These are phyloP conservation scores for Harrya chromipes DNA, from an alignment of 768 basidiomycete genomes.

Conservation along the genomic window DNA sequence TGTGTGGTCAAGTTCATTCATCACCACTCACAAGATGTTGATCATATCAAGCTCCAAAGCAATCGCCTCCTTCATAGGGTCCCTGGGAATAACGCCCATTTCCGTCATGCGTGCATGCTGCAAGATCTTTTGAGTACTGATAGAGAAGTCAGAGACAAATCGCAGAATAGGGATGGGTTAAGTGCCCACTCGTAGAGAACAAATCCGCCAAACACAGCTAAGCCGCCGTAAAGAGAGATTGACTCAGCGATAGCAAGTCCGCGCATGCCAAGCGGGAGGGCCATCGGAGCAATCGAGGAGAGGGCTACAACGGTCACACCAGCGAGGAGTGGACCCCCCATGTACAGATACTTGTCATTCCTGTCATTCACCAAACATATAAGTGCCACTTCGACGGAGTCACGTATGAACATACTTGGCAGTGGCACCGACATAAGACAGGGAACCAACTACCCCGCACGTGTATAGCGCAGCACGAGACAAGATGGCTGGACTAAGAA, in stretches of 20 bases:
- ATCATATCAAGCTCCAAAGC: constrained; percentile 83
- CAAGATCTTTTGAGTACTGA: constrained; percentile 78
- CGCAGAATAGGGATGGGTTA: background rate
- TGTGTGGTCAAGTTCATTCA: background rate
- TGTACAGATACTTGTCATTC: constrained; percentile 80
- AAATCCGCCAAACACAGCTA: constrained; percentile 84
- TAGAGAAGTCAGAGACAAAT: background rate
- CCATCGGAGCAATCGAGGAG: constrained; percentile 84
- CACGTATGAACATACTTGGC: constrained; percentile 51
- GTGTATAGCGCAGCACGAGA: constrained; percentile 89
- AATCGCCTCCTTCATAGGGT: constrained; percentile 78
- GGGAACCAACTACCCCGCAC: constrained; percentile 77
- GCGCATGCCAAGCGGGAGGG: constrained; percentile 79
- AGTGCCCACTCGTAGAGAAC: constrained; percentile 79
- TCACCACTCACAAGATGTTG: constrained; percentile 71
- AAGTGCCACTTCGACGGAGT: background rate
- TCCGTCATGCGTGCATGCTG: constrained; percentile 73
- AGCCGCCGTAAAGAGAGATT: constrained; percentile 82
- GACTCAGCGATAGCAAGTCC: constrained; percentile 73
- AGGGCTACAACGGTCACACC: constrained; percentile 87
- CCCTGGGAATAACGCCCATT: constrained; percentile 58
- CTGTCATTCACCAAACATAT: constrained; percentile 24
- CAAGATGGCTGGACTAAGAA: constrained; percentile 80
- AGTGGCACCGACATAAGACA: constrained; percentile 87
- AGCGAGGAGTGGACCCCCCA: constrained; percentile 85